These are phyloP conservation scores for Suillus cothurnatus DNA, from an alignment of 768 basidiomycete species.

Conservation along the genomic window DNA sequence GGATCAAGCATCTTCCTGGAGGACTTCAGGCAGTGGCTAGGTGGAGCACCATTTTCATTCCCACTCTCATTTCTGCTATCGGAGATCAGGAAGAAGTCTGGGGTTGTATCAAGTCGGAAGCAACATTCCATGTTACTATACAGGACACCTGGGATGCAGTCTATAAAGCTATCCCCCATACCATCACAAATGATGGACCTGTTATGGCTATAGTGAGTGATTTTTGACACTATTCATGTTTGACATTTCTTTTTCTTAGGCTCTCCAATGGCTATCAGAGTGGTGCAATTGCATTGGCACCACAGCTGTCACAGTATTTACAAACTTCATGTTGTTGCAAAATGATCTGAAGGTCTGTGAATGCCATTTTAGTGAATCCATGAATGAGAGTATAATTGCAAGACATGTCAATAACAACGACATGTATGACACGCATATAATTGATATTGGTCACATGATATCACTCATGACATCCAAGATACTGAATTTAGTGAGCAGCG, in stretches of 20 bases:
- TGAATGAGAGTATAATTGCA: too few species aligned
- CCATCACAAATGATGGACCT: constrained; percentile 6
- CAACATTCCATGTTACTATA: neutral
- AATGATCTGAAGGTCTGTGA: neutral
- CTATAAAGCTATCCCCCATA: constrained; percentile 11
- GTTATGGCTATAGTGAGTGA: constrained; percentile 8
- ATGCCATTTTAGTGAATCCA: too few species aligned
- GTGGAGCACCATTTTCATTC: neutral
- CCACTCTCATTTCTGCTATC: neutral
- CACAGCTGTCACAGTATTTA: neutral
- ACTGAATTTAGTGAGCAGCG: neutral
- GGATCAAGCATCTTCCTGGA: neutral
- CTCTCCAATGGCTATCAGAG: neutral
- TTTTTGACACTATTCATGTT: neutral
- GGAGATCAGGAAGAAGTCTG: neutral
- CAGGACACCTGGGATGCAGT: constrained; percentile 7
- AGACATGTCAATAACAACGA: too few species aligned
- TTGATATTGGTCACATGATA: neutral
- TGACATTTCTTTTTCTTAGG: neutral
- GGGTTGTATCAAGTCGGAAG: neutral
- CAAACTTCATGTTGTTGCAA: neutral
- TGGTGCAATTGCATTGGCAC: neutral
- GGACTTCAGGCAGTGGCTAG: neutral
- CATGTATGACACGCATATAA: too few species aligned
- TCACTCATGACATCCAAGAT: neutral